Evolutionary conservation across 2,329 filamentous ascomycete species (phyloP), one percentile per base, ranked within the genome.

Genomic region (Nemania sp.): DNA sequence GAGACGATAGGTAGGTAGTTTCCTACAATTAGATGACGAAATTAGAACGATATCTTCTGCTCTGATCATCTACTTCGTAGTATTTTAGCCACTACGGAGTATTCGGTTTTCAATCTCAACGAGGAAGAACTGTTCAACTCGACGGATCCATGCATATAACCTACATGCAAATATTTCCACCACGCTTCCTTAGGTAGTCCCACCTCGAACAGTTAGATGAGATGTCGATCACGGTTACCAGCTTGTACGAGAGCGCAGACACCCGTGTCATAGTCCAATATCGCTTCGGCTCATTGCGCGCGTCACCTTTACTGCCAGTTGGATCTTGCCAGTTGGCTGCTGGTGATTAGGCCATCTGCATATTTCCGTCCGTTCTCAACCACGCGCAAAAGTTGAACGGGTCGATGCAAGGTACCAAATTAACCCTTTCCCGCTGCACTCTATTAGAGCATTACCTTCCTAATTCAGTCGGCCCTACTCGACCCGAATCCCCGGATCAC

Each of bases 211-310:
- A 11, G n/a, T 12, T 30, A 23, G 19, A 42, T 20, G 34, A 8
- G 6, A 33, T 36, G 19, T 31, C n/a, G 30, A 41, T 30, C 6
- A 51, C 56, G 58, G 58, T 39, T 56, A 49, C 31, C 46, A 24
- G 46, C 58, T 17, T 58, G 43, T 54, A 54, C 58, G 52, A 56
- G 46, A 4, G 46, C 47, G 58, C 56, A 61, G 26, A 33, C 20
- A 43, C 26, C 44, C 44, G 22, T 43, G 47, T 50, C 40, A 51
- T 48, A n/a, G 50, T 49, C 40, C 23, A 46, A 54, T 47, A 47
- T 23, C 36, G 3, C 23, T 34, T 17, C 33, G 39, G n/a, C 26
- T 42, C 44, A 19, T 15, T 24, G 15, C 46, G 45, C 54, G 57
- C 52, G 54, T 44, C 54, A 24, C 12, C 12, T 15, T 36, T 40